These are phyloP conservation scores for Sporothrix pallida DNA, from an alignment of 2,329 filamentous ascomycete genomes.

Conservation along the genomic window DNA sequence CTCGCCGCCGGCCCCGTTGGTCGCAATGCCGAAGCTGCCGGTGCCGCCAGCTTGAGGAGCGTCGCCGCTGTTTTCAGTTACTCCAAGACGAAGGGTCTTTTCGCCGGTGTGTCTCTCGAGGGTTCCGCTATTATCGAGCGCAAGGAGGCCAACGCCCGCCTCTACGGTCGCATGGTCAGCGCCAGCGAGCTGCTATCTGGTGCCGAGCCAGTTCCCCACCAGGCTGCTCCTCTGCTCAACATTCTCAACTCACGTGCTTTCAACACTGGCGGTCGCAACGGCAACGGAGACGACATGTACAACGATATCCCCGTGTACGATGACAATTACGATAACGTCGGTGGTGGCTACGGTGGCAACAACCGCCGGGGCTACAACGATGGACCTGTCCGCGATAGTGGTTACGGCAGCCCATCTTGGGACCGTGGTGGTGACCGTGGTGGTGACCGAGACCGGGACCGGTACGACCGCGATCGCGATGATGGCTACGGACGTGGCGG, in stretches of 20 bases:
- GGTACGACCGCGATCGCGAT: constrained; percentile 49
- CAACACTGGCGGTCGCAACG: constrained; percentile 63
- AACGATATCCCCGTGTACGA: constrained; percentile 93
- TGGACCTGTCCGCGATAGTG: constrained; percentile 42
- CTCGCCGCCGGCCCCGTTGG: constrained; percentile 93
- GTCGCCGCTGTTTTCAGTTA: constrained; percentile 95
- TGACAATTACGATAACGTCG: constrained; percentile 77
- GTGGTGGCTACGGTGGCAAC: constrained; percentile 65
- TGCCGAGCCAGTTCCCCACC: constrained; percentile 75
- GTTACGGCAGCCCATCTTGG: constrained; percentile 55
- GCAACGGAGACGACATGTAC: constrained; percentile 70
- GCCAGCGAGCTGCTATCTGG: constrained; percentile 83
- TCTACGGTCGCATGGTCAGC: constrained; percentile 84
- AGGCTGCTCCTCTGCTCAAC: constrained; percentile 81
- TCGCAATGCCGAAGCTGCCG: constrained; percentile 93
- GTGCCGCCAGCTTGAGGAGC: constrained; percentile 86
- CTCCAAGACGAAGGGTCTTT: constrained; percentile 96
- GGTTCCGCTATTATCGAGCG: constrained; percentile 92
- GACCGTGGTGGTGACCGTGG: constrained; percentile 38
- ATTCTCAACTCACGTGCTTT: constrained; percentile 87
- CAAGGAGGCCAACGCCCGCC: constrained; percentile 94
- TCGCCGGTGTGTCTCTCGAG: constrained; percentile 93
- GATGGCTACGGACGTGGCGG: constrained; percentile 49
- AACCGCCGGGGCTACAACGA: constrained; percentile 58
- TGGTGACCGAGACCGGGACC: constrained; percentile 55